Percentiles rank a stretch among this genome's conserved stretches.
Evolutionary conservation across 2,329 filamentous ascomycete genomes (phyloP).

Genomic region (Ceratocystis variospora): DNA sequence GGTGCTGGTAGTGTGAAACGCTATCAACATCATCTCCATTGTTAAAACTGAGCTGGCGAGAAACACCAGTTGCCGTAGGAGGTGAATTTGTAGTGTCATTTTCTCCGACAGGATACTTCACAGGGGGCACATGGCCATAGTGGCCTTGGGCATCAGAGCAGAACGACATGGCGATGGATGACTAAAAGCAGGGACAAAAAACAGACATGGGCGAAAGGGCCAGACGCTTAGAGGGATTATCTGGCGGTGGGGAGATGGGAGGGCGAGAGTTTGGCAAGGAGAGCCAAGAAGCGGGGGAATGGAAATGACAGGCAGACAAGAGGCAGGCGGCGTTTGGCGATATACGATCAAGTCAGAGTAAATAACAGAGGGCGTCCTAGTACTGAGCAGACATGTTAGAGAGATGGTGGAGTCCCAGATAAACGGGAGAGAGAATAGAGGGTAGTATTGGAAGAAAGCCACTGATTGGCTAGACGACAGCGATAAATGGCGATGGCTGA

Average conservation of each 20-base stretch:
- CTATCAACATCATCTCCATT: slow-evolving; percentile 54
- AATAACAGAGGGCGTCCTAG: neutral
- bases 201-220: neutral
- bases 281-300: slow-evolving; percentile 4
- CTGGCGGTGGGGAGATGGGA: neutral
- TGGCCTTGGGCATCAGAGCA: slow-evolving; percentile 48
- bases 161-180: slow-evolving; percentile 42
- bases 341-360: neutral
- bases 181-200: neutral
- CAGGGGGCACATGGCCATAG: slow-evolving; percentile 52
- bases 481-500: too few relatives aligned
- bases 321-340: neutral
- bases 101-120: slow-evolving; percentile 43
- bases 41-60: slow-evolving; percentile 58
- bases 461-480: too few relatives aligned
- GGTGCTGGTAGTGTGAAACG: slow-evolving; percentile 11
- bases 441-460: neutral
- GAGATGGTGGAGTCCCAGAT: neutral
- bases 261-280: neutral
- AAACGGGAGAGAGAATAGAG: neutral
- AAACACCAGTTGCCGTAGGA: slow-evolving; percentile 22
- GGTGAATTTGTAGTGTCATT: slow-evolving; percentile 25
- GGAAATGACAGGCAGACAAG: neutral
- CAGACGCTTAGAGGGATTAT: too few relatives aligned
- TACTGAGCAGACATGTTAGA: neutral